These are phyloP conservation scores for Colletotrichum coccodes DNA, from an alignment of 2,329 filamentous ascomycete genomes.

Conservation along the genomic window DNA sequence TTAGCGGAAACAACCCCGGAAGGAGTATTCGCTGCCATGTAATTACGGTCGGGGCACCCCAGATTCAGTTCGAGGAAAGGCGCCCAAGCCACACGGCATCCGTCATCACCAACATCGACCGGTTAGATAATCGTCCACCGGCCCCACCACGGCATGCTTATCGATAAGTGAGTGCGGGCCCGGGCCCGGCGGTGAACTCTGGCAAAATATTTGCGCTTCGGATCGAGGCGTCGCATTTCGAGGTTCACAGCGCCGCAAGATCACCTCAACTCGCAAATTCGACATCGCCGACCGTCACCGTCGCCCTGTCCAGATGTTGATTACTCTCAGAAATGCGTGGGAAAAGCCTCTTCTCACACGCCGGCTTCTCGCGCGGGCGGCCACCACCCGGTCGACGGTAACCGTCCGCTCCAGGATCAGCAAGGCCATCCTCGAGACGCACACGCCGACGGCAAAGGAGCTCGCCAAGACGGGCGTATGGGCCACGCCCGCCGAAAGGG, in stretches of 20 bases:
- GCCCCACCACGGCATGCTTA: background rate
- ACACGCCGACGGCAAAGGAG: background rate
- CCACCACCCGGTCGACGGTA: background rate
- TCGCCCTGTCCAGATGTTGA: background rate
- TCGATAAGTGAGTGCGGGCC: background rate
- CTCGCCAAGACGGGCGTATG: background rate
- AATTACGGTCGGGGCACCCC: no score
- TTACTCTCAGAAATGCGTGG: background rate
- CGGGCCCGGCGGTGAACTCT: background rate
- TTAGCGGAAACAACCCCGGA: no score
- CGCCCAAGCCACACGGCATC: no score
- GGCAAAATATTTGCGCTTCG: background rate
- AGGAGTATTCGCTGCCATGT: no score
- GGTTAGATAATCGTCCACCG: no score
- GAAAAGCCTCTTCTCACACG: background rate
- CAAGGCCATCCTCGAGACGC: background rate
- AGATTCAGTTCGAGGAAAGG: no score
- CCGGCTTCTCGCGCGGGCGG: background rate
- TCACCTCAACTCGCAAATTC: background rate
- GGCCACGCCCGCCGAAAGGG: background rate
- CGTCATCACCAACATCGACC: no score
- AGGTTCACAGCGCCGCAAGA: background rate
- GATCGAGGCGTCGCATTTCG: background rate
- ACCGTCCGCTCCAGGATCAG: background rate
- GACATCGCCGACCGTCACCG: background rate